These are phyloP conservation scores for Collariella sp. DNA, from an alignment of 495 filamentous ascomycete genomes.

Conservation along the genomic window DNA sequence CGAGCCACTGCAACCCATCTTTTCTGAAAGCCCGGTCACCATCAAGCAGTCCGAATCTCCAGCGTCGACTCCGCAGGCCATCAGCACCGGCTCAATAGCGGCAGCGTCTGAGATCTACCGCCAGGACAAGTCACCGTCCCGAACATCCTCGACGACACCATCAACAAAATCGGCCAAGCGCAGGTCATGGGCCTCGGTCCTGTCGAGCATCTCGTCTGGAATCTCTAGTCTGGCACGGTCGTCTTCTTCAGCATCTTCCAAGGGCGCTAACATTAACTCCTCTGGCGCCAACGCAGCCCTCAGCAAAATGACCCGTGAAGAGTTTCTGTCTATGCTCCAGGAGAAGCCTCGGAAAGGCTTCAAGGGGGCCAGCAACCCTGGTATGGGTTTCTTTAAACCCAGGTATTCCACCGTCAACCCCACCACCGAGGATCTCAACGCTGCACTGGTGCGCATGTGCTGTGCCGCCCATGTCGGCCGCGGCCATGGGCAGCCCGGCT, in stretches of 20 bases:
- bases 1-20: conserved; percentile 1
- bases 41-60: conserved; percentile 17
- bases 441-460: conserved; percentile 24
- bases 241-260: conserved; percentile 26
- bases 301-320: conserved; percentile 28
- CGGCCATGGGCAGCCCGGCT: conserved; percentile 1
- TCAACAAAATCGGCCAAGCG: conserved; percentile 28
- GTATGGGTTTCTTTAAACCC: conserved; percentile 13
- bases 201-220: conserved; percentile 30
- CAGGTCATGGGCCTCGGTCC: conserved; percentile 28
- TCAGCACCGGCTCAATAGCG: conserved; percentile 13
- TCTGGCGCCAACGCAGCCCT: conserved; percentile 19
- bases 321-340: conserved; percentile 23
- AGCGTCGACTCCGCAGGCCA: conserved; percentile 16
- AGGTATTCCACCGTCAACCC: conserved; percentile 19
- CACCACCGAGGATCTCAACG: conserved; percentile 24
- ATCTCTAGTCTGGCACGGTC: conserved; percentile 28
- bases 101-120: conserved; percentile 15
- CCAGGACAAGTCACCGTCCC: conserved; percentile 21
- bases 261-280: conserved; percentile 17
- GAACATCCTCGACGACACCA: conserved; percentile 18
- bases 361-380: conserved; percentile 5
- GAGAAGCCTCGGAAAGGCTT: conserved; percentile 20
- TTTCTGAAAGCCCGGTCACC: conserved; percentile 5
- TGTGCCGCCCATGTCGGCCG: conserved; percentile 15